Base-by-base conservation (phyloP, 768 basidiomycete species). In the Mycena capillaripes region DNA sequence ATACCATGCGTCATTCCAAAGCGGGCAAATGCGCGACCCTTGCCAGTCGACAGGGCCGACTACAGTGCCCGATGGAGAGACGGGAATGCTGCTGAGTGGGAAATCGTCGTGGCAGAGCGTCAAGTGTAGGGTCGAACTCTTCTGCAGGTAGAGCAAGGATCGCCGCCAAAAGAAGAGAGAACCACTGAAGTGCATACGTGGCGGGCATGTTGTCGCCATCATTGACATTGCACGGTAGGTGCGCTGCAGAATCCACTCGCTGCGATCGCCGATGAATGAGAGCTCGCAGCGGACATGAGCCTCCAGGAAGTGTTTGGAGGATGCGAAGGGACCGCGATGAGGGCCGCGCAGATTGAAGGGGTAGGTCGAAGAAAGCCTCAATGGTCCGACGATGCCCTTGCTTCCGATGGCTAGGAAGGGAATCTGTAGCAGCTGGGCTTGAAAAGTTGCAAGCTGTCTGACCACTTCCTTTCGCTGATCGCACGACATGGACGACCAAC, bases 21-120 rank as follows among this genome's bases (percentile, higher is more conserved):
- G 30, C 1, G 69, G 69, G 2, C 34, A 38, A 27, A 63, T 30
- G 12, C 53, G 30, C 2, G 69, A 70, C 14, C 69, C 61, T 70
- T 70, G 40, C 69, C 61, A 70, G 61, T 70, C 69, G 25, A 70
- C 25, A 0, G 63, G 27, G n/a, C 69, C 61, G n/a, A 70, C 69
- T 16, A 63, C 44, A 16, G 44, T 56, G 40, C 42, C 61, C 0
- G 60, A 56, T 2, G 9, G 32, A 19, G 69, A 70, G 32, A 63
- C 53, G 38, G 63, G 58, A 25, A 70, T 57, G 53, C 63, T 70
- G 12, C 19, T 32, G 19, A 56, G 36, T 10, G 23, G 8, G 16
- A 70, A 46, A 16, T 70, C 61, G 27, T 36, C 46, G 14, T 70
- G 69, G 29, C 14, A 70, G 14, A 70, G 69, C 3, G 42, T 16